These are phyloP conservation scores for Fusarium dimerum DNA, from an alignment of 2,329 filamentous ascomycete genomes.

Conservation along the genomic window DNA sequence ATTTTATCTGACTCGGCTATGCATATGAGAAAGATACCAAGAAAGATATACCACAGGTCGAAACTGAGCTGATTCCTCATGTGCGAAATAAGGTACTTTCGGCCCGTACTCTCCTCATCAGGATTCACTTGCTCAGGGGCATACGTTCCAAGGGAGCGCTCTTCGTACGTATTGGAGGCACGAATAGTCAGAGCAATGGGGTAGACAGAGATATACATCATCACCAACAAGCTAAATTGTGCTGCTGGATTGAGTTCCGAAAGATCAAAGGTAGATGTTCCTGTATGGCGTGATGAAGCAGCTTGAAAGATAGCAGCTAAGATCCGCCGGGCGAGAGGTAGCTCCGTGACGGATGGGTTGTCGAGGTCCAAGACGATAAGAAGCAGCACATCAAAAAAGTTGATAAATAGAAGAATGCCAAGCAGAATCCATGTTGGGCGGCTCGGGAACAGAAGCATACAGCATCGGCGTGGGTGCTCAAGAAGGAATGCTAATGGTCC, in stretches of 20 bases:
- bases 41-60: constrained; percentile 44
- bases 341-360: constrained; percentile 48
- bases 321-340: constrained; percentile 48
- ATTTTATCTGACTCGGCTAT: constrained; percentile 31
- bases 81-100: constrained; percentile 35
- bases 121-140: constrained; percentile 13
- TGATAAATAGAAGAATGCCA: constrained; percentile 51
- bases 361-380: constrained; percentile 55
- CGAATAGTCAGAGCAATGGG: constrained; percentile 63
- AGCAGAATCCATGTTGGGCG: constrained; percentile 61
- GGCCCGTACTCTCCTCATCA: constrained; percentile 29
- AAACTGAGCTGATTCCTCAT: constrained; percentile 42
- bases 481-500: constrained; percentile 58
- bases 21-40: constrained; percentile 39
- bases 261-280: constrained; percentile 52
- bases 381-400: constrained; percentile 55
- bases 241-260: constrained; percentile 52
- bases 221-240: constrained; percentile 60
- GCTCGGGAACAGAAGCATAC: constrained; percentile 62
- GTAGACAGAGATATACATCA: constrained; percentile 67
- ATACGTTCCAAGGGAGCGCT: constrained; percentile 62
- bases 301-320: constrained; percentile 62
- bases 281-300: constrained; percentile 48
- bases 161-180: constrained; percentile 62
- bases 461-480: constrained; percentile 63